Evolutionary conservation across 306 rosid species (phyloP).

Genomic region (Mimosa bimucronata): DNA sequence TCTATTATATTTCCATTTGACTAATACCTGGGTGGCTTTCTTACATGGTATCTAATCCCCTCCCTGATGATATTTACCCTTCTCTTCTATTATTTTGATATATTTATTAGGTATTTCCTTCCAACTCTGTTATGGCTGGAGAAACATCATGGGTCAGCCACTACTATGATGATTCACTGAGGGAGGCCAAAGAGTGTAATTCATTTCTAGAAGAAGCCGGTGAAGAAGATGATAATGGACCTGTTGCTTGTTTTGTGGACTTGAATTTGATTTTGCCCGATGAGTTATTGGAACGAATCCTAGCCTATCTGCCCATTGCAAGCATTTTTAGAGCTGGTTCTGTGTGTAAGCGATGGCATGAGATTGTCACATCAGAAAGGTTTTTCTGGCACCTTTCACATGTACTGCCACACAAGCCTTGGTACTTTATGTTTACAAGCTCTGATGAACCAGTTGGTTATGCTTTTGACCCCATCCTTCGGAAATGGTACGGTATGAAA

Average conservation of each 20-base stretch:
- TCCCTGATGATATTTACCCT: neutral
- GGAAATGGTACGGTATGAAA: conserved; percentile 81
- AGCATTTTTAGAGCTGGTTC: conserved; percentile 78
- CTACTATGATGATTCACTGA: conserved; percentile 48
- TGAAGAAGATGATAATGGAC: conserved; percentile 63
- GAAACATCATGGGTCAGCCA: conserved; percentile 78
- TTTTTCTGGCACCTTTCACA: conserved; percentile 71
- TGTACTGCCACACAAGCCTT: conserved; percentile 66
- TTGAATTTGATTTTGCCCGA: conserved; percentile 67
- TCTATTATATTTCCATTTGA: conserved; percentile 9
- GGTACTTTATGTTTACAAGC: conserved; percentile 95
- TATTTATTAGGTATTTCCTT: conserved; percentile 37
- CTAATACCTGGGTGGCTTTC: neutral
- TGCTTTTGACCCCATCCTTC: conserved; percentile 80
- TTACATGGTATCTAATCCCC: neutral
- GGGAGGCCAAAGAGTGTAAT: conserved; percentile 50
- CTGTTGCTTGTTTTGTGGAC: conserved; percentile 50
- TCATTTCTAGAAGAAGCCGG: conserved; percentile 54
- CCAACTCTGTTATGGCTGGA: conserved; percentile 63
- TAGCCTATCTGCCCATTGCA: conserved; percentile 80
- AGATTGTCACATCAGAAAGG: conserved; percentile 63
- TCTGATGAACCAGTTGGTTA: conserved; percentile 70
- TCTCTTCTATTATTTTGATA: neutral
- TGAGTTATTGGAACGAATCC: conserved; percentile 81
- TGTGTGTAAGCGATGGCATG: conserved; percentile 85